Evolutionary conservation across 2,329 filamentous ascomycete species (phyloP).

Genomic region (Aspergillus neotritici): DNA sequence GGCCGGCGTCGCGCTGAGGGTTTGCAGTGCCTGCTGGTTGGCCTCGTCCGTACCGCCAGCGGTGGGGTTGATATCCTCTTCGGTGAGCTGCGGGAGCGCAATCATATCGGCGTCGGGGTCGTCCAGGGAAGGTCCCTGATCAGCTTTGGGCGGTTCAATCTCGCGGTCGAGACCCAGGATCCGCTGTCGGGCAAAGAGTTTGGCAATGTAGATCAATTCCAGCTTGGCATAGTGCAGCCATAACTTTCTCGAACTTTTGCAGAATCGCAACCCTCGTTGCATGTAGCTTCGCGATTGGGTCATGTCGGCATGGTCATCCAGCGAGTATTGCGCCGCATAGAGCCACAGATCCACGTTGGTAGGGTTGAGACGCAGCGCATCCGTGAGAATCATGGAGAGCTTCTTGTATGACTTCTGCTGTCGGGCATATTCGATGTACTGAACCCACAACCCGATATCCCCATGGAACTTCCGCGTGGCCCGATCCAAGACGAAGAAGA

Average conservation of each 20-base stretch:
- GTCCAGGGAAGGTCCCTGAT: constrained; percentile 32
- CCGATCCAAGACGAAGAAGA: constrained; percentile 85
- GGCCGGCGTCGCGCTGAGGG: constrained; percentile 66
- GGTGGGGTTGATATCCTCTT: constrained; percentile 56
- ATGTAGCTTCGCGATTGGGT: constrained; percentile 75
- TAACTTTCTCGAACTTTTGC: constrained; percentile 63
- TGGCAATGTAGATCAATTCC: constrained; percentile 87
- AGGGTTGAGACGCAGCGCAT: constrained; percentile 78
- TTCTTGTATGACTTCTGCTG: constrained; percentile 60
- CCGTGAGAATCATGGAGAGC: constrained; percentile 54
- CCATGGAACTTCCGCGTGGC: constrained; percentile 79
- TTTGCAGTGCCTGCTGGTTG: constrained; percentile 55
- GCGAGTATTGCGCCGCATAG: constrained; percentile 68
- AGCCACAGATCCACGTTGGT: constrained; percentile 80
- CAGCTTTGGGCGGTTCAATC: constrained; percentile 35
- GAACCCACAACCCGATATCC: constrained; percentile 76
- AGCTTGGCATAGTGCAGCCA: constrained; percentile 89
- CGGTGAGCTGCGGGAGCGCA: constrained; percentile 54
- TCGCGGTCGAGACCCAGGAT: constrained; percentile 57
- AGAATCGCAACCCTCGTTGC: constrained; percentile 87
- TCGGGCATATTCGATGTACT: constrained; percentile 78
- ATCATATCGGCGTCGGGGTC: constrained; percentile 53
- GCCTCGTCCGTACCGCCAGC: constrained; percentile 49
- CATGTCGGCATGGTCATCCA: constrained; percentile 81
- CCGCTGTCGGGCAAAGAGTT: constrained; percentile 67